Evolutionary conservation across 2,329 filamentous ascomycete genomes (phyloP), one percentile per base, ranked within the genome.

Genomic region (Pseudonectria foliicola): DNA sequence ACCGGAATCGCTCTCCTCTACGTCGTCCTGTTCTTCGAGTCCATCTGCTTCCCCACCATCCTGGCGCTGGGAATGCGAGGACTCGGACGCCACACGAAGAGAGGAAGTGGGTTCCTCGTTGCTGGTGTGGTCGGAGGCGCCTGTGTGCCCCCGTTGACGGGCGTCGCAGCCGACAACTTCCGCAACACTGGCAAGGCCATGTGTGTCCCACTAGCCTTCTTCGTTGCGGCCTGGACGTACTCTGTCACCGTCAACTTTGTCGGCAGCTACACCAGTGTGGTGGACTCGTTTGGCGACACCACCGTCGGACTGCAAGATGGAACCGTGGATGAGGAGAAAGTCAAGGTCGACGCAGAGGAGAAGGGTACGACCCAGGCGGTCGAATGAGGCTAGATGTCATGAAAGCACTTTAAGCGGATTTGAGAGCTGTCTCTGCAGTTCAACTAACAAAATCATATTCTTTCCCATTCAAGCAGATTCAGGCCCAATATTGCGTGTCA

Each of bases 11-110:
- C 68, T 5, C 77, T 86, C 68, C 70, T 87, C 21, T 84, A 77
- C 57, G 43, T 84, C 8, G 76, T 80, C 6, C 68, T 88, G 15
- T 87, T 89, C 66, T 89, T 89, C 59, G 85, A 86, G 60, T 81
- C 75, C 4, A 82, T 86, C 52, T 83, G 80, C 57, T 90, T 89
- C 66, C 84, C 85, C 0, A 88, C 83, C 13, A 87, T 90, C 50
- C 77, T 90, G 21, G 82, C 83, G 4, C 68, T 89, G 3, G 82
- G 82, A 7, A 85, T 87, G 66, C 73, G 82, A 14, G 83, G 82
- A 3, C 68, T 88, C 1, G 85, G 85, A 6, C 73, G 78, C 13
- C 80, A 90, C 61, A 85, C 80, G 25, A 88, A 89, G 66, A 73
- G 82, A 40, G 85, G 84, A 2, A 80, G 77, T 3, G 82, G 82